These are phyloP conservation scores for Mycena galopus DNA, from an alignment of 768 basidiomycete genomes.

Conservation along the genomic window DNA sequence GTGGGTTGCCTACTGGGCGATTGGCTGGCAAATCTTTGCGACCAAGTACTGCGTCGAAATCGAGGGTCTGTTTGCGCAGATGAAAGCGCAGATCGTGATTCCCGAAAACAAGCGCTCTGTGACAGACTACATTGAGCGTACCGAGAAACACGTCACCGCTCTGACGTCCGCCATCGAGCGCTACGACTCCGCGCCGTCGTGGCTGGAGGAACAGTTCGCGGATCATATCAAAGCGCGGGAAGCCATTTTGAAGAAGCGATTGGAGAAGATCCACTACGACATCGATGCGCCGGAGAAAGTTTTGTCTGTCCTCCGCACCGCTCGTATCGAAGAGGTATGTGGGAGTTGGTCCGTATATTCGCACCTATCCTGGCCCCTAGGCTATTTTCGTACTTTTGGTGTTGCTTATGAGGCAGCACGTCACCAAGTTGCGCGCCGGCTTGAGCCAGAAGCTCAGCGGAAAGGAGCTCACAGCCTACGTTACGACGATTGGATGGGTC, in stretches of 20 bases:
- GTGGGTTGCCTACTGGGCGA: conserved; percentile 32
- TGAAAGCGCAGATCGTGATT: background rate
- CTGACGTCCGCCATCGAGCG: conserved; percentile 10
- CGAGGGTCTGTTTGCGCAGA: conserved; percentile 25
- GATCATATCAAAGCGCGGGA: conserved; percentile 3
- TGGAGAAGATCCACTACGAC: conserved; percentile 16
- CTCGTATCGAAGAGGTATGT: conserved; percentile 11
- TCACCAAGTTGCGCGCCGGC: conserved; percentile 10
- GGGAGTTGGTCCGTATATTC: background rate
- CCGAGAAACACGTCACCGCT: background rate
- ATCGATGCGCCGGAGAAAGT: conserved; percentile 5
- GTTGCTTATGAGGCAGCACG: conserved; percentile 18
- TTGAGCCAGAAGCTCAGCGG: conserved; percentile 2
- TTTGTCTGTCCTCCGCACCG: background rate
- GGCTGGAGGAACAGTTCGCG: background rate
- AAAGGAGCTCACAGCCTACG: background rate
- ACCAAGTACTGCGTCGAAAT: conserved; percentile 29
- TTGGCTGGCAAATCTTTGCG: conserved; percentile 35
- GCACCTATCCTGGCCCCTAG: background rate
- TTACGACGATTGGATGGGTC: background rate
- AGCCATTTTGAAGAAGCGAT: background rate
- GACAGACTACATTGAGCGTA: background rate
- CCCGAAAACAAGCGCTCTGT: conserved; percentile 36
- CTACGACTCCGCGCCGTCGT: background rate
- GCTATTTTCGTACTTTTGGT: conserved; percentile 1